phyloP scores from a whole-genome alignment of 768 basidiomycete species.

The Russula virescens region DNA sequence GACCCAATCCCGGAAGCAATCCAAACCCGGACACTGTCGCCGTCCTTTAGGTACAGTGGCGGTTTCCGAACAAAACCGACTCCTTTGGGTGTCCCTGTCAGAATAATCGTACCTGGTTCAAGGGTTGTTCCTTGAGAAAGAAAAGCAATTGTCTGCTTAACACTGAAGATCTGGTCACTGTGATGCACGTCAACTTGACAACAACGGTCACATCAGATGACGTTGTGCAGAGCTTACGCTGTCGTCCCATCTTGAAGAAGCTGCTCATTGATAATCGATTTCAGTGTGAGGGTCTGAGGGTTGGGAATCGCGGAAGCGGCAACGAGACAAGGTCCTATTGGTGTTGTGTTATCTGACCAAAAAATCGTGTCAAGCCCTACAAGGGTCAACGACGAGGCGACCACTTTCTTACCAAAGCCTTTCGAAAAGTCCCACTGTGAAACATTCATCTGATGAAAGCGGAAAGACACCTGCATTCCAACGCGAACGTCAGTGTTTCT shows the following conservation, averaged over 20 bases:
- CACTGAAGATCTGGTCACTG: slow-evolving; percentile 78
- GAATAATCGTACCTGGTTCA: slow-evolving; percentile 72
- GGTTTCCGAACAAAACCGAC: slow-evolving; percentile 77
- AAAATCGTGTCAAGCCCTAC: neutral
- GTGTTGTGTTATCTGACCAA: slow-evolving; percentile 55
- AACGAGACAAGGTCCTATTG: slow-evolving; percentile 78
- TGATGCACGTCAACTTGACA: neutral
- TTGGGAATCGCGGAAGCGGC: slow-evolving; percentile 56
- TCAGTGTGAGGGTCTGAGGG: slow-evolving; percentile 59
- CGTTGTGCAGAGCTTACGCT: slow-evolving; percentile 44
- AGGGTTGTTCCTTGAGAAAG: slow-evolving; percentile 83
- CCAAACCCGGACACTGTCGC: slow-evolving; percentile 65
- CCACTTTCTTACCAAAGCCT: slow-evolving; percentile 55
- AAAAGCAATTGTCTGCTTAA: slow-evolving; percentile 71
- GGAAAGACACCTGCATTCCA: slow-evolving; percentile 60
- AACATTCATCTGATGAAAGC: slow-evolving; percentile 72
- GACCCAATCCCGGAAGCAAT: slow-evolving; percentile 73
- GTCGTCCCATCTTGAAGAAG: slow-evolving; percentile 72
- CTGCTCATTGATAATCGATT: slow-evolving; percentile 59
- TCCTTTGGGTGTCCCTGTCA: slow-evolving; percentile 79
- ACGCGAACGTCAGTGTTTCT: neutral
- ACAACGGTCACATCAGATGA: neutral
- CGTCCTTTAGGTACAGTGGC: slow-evolving; percentile 61
- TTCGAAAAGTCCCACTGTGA: slow-evolving; percentile 90
- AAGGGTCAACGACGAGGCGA: neutral